These are phyloP conservation scores for Phytopythium helicoides DNA, from an alignment of 352 stramenopile genomes.

Conservation along the genomic window DNA sequence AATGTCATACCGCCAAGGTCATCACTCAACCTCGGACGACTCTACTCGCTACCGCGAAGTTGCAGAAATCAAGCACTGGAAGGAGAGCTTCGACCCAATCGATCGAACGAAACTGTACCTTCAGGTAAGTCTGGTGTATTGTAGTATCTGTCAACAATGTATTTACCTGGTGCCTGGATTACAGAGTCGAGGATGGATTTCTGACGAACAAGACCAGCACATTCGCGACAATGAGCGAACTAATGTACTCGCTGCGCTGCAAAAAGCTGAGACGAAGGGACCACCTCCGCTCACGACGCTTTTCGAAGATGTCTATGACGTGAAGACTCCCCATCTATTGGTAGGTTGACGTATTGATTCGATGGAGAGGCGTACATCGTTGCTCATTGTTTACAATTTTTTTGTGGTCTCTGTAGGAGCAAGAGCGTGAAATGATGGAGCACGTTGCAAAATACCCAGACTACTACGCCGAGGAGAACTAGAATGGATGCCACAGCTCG, in stretches of 20 bases:
- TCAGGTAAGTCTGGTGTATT: conserved; percentile 30
- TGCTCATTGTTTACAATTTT: no score
- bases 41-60: conserved; percentile 93
- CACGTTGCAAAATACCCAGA: conserved; percentile 94
- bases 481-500: conserved; percentile 6
- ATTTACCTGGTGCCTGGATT: background rate
- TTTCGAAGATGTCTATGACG: conserved; percentile 97
- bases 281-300: conserved; percentile 87
- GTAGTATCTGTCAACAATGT: no score
- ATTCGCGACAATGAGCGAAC: conserved; percentile 88
- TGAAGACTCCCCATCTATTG: conserved; percentile 92
- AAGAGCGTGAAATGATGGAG: conserved; percentile 91
- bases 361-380: no score
- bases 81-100: conserved; percentile 89
- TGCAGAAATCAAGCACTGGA: conserved; percentile 93
- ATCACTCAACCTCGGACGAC: conserved; percentile 99
- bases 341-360: conserved; percentile 33
- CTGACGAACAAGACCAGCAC: conserved; percentile 76
- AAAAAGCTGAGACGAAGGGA: conserved; percentile 90
- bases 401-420: no score
- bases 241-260: conserved; percentile 79
- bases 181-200: conserved; percentile 87
- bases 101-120: conserved; percentile 91
- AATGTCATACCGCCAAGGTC: conserved; percentile 98
- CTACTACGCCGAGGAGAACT: conserved; percentile 70